A percentile compares a stretch with the other conserved stretches of the same genome.
Conservation (phyloP, 768 basidiomycete genomes). For the Cyathus striatus region DNA sequence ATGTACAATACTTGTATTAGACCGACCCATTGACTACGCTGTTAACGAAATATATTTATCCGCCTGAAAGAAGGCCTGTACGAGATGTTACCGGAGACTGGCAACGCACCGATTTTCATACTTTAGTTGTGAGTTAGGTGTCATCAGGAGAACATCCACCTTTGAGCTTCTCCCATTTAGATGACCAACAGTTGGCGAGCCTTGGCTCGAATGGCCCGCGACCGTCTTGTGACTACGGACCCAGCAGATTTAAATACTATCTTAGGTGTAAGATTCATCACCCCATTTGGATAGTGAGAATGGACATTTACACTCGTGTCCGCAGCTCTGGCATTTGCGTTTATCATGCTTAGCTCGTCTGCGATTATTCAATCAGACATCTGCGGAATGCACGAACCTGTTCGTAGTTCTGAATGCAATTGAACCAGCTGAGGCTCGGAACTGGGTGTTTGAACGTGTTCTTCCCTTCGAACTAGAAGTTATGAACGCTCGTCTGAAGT, state of each 20-base stretch:
- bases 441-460: conserved; percentile 55
- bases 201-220: conserved; percentile 78
- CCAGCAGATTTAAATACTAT: conserved; percentile 64
- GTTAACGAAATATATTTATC: conserved; percentile 78
- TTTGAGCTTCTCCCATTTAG: conserved; percentile 31
- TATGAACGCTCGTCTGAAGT: conserved; percentile 68
- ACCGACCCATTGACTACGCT: conserved; percentile 81
- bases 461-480: conserved; percentile 63
- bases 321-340: conserved; percentile 80
- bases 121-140: conserved; percentile 60
- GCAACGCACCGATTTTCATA: conserved; percentile 66
- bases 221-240: conserved; percentile 64
- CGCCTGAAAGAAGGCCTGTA: conserved; percentile 66
- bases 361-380: conserved; percentile 82
- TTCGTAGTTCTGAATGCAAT: conserved; percentile 64
- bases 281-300: too few relatives aligned
- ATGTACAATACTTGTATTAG: conserved; percentile 51
- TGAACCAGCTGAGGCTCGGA: conserved; percentile 44
- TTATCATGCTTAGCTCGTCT: conserved; percentile 75
- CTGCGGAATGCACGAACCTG: conserved; percentile 78
- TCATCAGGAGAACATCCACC: conserved; percentile 3
- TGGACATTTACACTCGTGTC: too few relatives aligned
- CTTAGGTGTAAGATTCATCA: conserved; percentile 69
- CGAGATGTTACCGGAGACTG: conserved; percentile 76
- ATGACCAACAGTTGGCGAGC: conserved; percentile 89